Evolutionary conservation across 208 protist species (phyloP).

Genomic region (Acanthamoeba lenticulata): DNA sequence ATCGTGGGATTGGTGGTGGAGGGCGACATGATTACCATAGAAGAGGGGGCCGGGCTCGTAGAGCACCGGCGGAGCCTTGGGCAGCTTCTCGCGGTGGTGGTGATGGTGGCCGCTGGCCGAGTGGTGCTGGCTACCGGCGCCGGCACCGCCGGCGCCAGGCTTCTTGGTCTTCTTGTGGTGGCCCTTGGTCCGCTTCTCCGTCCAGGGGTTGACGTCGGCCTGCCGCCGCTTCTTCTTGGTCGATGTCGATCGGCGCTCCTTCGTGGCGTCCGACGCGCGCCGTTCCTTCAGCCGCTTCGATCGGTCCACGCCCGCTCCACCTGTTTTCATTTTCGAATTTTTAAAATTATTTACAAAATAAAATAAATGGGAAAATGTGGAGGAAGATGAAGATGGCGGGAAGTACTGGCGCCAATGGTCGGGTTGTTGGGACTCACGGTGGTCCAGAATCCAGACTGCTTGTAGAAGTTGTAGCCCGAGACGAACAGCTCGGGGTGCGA

Average conservation of each 20-base stretch:
- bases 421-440: slow-evolving; percentile 13
- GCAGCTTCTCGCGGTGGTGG: too few species aligned
- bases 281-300: slow-evolving; percentile 29
- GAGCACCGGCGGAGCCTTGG: neutral
- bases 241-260: neutral
- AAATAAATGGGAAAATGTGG: neutral
- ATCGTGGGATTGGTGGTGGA: neutral
- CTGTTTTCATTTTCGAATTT: neutral
- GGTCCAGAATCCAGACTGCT: slow-evolving; percentile 33
- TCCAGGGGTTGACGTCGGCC: neutral
- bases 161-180: slow-evolving; percentile 24
- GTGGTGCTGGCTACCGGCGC: too few species aligned
- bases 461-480: slow-evolving; percentile 59
- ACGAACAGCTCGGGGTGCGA: slow-evolving; percentile 48
- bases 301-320: neutral
- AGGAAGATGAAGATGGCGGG: neutral
- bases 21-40: slow-evolving; percentile 41
- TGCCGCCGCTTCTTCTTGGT: slow-evolving; percentile 51
- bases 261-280: neutral
- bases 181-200: neutral
- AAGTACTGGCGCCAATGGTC: slow-evolving; percentile 9
- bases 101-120: too few species aligned
- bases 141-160: too few species aligned
- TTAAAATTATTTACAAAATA: neutral
- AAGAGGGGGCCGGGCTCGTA: slow-evolving; percentile 53